Base-by-base conservation (phyloP, 352 stramenopile genomes). In the Phytopythium chamaehyphon region DNA sequence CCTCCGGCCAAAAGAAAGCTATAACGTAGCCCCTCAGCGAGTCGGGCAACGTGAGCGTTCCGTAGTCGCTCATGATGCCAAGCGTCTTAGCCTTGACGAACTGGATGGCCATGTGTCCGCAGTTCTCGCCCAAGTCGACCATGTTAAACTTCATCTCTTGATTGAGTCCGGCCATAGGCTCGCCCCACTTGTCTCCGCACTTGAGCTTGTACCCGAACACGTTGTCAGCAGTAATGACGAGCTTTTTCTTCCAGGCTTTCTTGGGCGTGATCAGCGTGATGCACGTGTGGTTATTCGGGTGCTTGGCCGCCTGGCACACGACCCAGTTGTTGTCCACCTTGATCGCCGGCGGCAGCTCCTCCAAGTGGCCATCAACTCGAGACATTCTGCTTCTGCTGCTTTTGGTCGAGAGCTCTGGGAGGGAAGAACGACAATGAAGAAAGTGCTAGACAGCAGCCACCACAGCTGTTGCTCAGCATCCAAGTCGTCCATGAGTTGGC, bases 41-140 rank as follows among this genome's bases (percentile, higher is more conserved):
- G 40, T 58, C 51, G 6, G 51, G 51, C 1, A 58, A 43, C 43
- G 44, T 51, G 26, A 58, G 22, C 19, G 51, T 58, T 9, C 51
- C 51, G 44, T 52, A 58, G 40, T 58, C 44, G 43, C 28, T 52
- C 42, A 44, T 51, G 31, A 58, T 51, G 42, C 51, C 51, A n/a
- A 58, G 51, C 10, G 36, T 51, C 51, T 58, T 58, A 18, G 51
- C 15, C 44, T 58, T 58, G 31, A 58, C 15, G 33, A 58, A 58
- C 36, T 58, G 51, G 19, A 58, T 58, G 8, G 51, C 51, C 8
- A 58, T 9, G 31, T 51, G 18, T 40, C 51, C 33, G n/a, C 51
- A 33, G 51, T 58, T 36, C 35, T 58, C 51, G 31, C 51, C 51
- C 14, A 58, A 22, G 35, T 58, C 51, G n/a, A 58, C 51, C 26